These are phyloP conservation scores for Talaromyces liani DNA, from an alignment of 495 filamentous ascomycete genomes.

Conservation along the genomic window DNA sequence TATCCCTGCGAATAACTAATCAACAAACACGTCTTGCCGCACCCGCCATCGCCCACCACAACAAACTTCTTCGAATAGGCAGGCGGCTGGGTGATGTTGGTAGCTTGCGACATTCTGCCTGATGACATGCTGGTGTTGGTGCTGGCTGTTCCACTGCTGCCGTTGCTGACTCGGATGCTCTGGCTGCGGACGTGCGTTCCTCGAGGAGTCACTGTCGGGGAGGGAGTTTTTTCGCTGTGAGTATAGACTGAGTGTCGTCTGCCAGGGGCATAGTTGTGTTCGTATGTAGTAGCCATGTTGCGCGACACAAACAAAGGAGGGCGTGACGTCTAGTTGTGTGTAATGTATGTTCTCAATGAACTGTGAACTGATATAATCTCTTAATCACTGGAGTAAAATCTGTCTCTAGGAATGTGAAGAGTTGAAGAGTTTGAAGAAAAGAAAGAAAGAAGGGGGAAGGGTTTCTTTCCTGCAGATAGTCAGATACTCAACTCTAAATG, in stretches of 20 bases:
- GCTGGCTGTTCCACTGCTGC: conserved; percentile 71
- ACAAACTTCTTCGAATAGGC: conserved; percentile 98
- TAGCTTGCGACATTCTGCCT: conserved; percentile 62
- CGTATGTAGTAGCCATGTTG: conserved; percentile 37
- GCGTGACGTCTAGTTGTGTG: background rate
- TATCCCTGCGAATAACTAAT: conserved; percentile 98
- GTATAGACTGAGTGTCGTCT: conserved; percentile 37
- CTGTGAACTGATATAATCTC: conserved; percentile 8
- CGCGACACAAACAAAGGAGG: conserved; percentile 5
- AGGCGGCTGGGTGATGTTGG: conserved; percentile 79
- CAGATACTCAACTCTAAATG: background rate
- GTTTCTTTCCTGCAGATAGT: background rate
- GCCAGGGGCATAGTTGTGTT: conserved; percentile 39
- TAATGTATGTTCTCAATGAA: conserved; percentile 8
- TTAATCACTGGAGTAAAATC: background rate
- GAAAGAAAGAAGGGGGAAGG: conserved; percentile 9
- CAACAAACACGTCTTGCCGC: conserved; percentile 95
- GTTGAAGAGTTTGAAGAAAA: background rate
- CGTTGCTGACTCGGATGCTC: conserved; percentile 59
- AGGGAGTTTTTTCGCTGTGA: conserved; percentile 31
- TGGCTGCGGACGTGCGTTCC: conserved; percentile 48
- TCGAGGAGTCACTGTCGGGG: conserved; percentile 37
- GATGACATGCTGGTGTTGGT: conserved; percentile 64
- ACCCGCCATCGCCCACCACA: conserved; percentile 95
- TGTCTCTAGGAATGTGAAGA: conserved; percentile 9